These are phyloP conservation scores for Bacidia rubella DNA, from an alignment of 495 filamentous ascomycete species.

Conservation along the genomic window DNA sequence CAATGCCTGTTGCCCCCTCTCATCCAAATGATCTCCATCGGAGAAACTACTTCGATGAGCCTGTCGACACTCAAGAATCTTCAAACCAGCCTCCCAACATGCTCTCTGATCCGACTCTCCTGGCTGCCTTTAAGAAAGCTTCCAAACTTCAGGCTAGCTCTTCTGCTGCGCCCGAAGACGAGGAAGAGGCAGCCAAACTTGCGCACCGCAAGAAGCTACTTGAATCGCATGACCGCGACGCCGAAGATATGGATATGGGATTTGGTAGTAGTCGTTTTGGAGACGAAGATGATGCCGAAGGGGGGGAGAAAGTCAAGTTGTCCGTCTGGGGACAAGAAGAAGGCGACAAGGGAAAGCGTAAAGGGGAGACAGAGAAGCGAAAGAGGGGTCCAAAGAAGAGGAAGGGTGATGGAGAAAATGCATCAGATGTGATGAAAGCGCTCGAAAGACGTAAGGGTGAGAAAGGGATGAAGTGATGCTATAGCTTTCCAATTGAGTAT, in stretches of 20 bases:
- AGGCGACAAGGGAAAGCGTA: slow-evolving; percentile 40
- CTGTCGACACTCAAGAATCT: slow-evolving; percentile 12
- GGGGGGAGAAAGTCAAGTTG: slow-evolving; percentile 45
- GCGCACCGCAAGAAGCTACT: slow-evolving; percentile 63
- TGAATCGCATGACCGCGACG: slow-evolving; percentile 63
- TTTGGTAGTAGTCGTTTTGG: slow-evolving; percentile 77
- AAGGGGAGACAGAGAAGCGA: slow-evolving; percentile 31
- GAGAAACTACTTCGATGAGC: slow-evolving; percentile 41
- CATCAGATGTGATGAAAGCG: slow-evolving; percentile 64
- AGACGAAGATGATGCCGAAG: slow-evolving; percentile 69
- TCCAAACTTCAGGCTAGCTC: slow-evolving; percentile 50
- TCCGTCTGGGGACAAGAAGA: slow-evolving; percentile 39
- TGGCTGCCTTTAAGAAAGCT: slow-evolving; percentile 76
- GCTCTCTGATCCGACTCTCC: slow-evolving; percentile 60
- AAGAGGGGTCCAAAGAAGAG: slow-evolving; percentile 77
- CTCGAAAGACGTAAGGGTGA: slow-evolving; percentile 44
- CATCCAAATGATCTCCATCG: slow-evolving; percentile 11
- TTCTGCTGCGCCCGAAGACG: slow-evolving; percentile 29
- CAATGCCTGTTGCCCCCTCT: slow-evolving; percentile 16
- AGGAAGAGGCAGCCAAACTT: slow-evolving; percentile 36
- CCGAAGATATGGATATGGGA: slow-evolving; percentile 85
- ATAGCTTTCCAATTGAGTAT: neutral
- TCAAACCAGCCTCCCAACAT: slow-evolving; percentile 39
- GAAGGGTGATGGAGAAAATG: slow-evolving; percentile 74
- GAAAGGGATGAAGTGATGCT: neutral